Conservation (phyloP, 1,139 yeast genomes). For the Candida frijolesensis region DNA sequence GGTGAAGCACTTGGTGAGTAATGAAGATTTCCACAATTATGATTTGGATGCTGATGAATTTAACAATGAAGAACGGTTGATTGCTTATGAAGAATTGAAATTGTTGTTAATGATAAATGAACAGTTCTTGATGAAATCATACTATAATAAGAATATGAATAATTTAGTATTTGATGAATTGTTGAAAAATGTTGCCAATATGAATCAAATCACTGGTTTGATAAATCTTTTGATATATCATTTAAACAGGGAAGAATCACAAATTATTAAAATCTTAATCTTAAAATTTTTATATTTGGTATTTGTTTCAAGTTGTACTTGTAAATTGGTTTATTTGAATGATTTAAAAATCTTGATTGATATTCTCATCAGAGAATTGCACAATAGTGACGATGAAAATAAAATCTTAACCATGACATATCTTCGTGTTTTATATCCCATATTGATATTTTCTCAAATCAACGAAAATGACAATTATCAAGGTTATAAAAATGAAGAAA, state of each 20-base stretch:
- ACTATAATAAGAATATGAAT: slow-evolving; percentile 23
- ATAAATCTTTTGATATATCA: slow-evolving; percentile 49
- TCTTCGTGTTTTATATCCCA: slow-evolving; percentile 72
- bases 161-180: slow-evolving; percentile 54
- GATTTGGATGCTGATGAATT: slow-evolving; percentile 37
- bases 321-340: slow-evolving; percentile 75
- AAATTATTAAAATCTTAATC: slow-evolving; percentile 73
- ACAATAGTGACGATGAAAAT: slow-evolving; percentile 61
- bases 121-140: slow-evolving; percentile 74
- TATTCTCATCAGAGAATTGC: slow-evolving; percentile 77
- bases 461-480: slow-evolving; percentile 35
- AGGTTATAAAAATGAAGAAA: slow-evolving; percentile 58
- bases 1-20: slow-evolving; percentile 53
- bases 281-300: slow-evolving; percentile 76
- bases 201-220: slow-evolving; percentile 35
- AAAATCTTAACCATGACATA: slow-evolving; percentile 66
- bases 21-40: slow-evolving; percentile 47
- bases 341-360: slow-evolving; percentile 88
- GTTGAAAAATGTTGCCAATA: slow-evolving; percentile 23
- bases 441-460: slow-evolving; percentile 69
- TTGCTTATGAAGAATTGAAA: slow-evolving; percentile 72
- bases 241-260: slow-evolving; percentile 77
- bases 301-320: slow-evolving; percentile 66
- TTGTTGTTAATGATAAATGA: slow-evolving; percentile 77
- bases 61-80: slow-evolving; percentile 60